Conservation (phyloP, 1,139 yeast genomes). For the Debaryomycetaceae sp. region DNA sequence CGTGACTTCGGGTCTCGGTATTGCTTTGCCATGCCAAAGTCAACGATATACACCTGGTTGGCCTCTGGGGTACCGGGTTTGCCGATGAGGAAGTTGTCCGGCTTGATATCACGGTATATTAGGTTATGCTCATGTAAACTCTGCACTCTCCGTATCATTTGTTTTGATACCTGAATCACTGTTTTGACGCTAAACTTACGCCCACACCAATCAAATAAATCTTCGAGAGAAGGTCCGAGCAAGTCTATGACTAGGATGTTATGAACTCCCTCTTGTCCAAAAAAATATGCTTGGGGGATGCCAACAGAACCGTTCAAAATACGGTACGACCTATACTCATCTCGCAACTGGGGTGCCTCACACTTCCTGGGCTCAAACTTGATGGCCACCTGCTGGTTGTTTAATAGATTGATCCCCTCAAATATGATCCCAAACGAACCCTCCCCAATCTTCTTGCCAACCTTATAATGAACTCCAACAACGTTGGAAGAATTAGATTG, state of each 20-base stretch:
- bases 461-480: conserved; percentile 78
- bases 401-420: conserved; percentile 85
- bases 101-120: conserved; percentile 74
- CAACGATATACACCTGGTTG: conserved; percentile 48
- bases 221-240: conserved; percentile 75
- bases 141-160: conserved; percentile 68
- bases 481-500: conserved; percentile 38
- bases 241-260: conserved; percentile 70
- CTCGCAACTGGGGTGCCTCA: conserved; percentile 77
- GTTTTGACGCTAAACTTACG: conserved; percentile 66
- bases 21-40: conserved; percentile 67
- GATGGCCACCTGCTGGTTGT: conserved; percentile 73
- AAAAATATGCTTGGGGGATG: conserved; percentile 71
- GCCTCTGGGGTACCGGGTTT: conserved; percentile 62
- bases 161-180: conserved; percentile 70
- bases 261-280: conserved; percentile 79
- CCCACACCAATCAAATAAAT: conserved; percentile 79
- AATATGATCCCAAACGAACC: conserved; percentile 97
- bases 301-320: conserved; percentile 60
- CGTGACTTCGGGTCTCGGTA: conserved; percentile 60
- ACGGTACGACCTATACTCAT: conserved; percentile 72
- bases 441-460: conserved; percentile 96
- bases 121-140: conserved; percentile 65
- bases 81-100: conserved; percentile 73
- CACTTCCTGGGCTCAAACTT: conserved; percentile 78